phyloP scores from a whole-genome alignment of 768 basidiomycete genomes.

The Wakefieldia striispora region DNA sequence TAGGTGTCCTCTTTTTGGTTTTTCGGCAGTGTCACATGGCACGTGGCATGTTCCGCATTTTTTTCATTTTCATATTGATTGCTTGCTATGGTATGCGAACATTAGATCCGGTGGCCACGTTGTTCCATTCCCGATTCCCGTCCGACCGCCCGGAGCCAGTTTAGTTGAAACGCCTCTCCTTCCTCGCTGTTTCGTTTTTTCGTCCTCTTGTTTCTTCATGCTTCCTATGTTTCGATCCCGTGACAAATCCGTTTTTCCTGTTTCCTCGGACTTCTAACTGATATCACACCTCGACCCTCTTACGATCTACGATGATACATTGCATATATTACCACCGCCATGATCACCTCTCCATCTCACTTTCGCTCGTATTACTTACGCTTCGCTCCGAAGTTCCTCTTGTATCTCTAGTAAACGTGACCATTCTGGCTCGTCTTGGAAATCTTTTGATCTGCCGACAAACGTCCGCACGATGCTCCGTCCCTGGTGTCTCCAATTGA shows the following conservation, averaged over 20 bases:
- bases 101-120: constrained; percentile 1
- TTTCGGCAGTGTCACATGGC: too few species aligned
- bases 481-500: constrained; percentile 84
- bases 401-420: constrained; percentile 58
- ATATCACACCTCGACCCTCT: neutral
- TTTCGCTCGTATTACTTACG: neutral
- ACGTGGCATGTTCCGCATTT: too few species aligned
- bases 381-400: constrained; percentile 23
- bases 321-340: constrained; percentile 19
- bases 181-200: neutral
- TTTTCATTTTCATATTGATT: neutral
- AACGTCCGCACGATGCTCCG: constrained; percentile 87
- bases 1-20: too few species aligned
- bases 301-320: neutral
- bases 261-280: neutral
- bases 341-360: too few species aligned
- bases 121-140: too few species aligned
- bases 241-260: constrained; percentile 1
- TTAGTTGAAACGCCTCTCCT: constrained; percentile 16
- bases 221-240: constrained; percentile 14
- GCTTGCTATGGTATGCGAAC: neutral
- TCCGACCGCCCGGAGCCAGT: too few species aligned
- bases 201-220: constrained; percentile 1
- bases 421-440: constrained; percentile 91
- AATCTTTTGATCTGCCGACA: constrained; percentile 81